Evolutionary conservation across 495 filamentous ascomycete species (phyloP), one percentile per base, ranked within the genome.

Genomic region (Durotheca rogersii): DNA sequence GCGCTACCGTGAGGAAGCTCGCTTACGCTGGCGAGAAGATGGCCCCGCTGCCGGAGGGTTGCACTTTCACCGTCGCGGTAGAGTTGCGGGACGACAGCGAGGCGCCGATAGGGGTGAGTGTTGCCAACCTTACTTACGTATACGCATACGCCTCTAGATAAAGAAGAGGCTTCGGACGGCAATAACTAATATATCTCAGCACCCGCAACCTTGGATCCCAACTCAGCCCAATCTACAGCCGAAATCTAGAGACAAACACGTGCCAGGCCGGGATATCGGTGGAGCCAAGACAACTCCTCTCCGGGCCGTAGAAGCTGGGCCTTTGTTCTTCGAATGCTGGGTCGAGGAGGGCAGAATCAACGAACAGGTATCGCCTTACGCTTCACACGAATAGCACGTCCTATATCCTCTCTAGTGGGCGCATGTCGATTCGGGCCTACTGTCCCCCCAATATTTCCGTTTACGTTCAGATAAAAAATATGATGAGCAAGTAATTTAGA

Each of bases 11-110:
- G 44, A 61, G 67, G 37, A 70, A 73, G 53, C 66, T 85, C 41
- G 72, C 75, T 14, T 68, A 72, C 19, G 67, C 79, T 16, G 82
- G 82, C 53, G 77, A 83, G 34, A 74, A 72, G 19, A 71, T 95
- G 56, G 73, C 62, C 1, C 76, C 84, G 2, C 60, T 95, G 49
- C 89, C 90, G 0, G 70, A 77, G 15, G 79, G 85, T 50, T 94
- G 90, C 67, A 87, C 86, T 12, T 97, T 89, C 61, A 95, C 89
- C 10, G 73, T 97, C 18, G 88, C 85, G 23, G 83, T 96, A 19
- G 93, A 97, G 69, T 72, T 96, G 51, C 79, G 82, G 27, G 84
- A 88, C 40, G 82, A 88, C 37, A 79, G 80, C 2, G 74, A 83
- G 30, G 80, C 86, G 15, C 93, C 90, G n/a, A 82, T 90, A 53